Evolutionary conservation across 1,139 yeast genomes (phyloP), one percentile per base, ranked within the genome.

Genomic region (Suhomyces bribrorum): DNA sequence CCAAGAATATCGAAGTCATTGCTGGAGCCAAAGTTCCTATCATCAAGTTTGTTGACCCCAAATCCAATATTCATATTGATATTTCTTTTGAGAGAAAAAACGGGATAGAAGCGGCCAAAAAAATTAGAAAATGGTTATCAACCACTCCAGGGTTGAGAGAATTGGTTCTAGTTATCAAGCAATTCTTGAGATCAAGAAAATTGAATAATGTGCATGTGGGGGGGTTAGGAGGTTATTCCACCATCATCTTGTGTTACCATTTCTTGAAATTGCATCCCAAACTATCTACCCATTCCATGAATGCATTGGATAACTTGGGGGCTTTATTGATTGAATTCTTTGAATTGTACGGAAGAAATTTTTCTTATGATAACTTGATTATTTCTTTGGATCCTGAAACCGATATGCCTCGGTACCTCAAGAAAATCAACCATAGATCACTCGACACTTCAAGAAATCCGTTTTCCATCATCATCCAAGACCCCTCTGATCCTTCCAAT

Each of bases 1-100:
- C 95, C 4, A 73, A 74, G 32, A 77, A 81, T 35, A 84, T 90
- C 24, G 95, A 87, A 55, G 95, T 92, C 6, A 85, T 94, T 39
- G 89, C 96, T 1, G 83, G 82, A 47, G 96, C 98, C 2, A 82
- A 92, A 47, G 98, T 94, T 7, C 99, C 99, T 1, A 92, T 94
- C 49, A 86, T 94, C 58, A 94, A 94, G 61, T 88, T 90, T 61
- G 83, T 85, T 8, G 98, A 92, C 50, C 81, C 83, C 0, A 55
- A 59, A 12, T 79, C 92, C 3, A 75, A 77, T 17, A 79, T 90
- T 29, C 90, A 87, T 49, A 82, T 94, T 26, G 99, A 94, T 64
- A 75, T 94, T 6, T 90, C 97, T 1, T 92, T 94, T 59, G 97
- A 92, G 59, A 76, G 94, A 53, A 74, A 79, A 1, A 87, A 89